Evolutionary conservation across 2,329 filamentous ascomycete genomes (phyloP).

Genomic region (Monosporascus sp.): DNA sequence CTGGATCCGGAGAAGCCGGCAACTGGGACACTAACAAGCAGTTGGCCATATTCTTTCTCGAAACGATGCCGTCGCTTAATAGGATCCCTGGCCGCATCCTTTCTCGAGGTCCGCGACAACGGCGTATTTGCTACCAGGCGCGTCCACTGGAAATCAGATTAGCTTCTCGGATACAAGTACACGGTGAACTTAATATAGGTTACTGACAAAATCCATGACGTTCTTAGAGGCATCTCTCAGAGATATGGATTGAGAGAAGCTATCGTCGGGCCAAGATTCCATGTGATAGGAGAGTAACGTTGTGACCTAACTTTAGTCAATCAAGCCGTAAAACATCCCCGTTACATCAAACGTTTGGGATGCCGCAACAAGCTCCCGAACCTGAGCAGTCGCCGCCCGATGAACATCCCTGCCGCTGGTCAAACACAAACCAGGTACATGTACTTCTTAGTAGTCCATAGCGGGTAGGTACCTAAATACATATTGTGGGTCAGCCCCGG

Average conservation of each 20-base stretch:
- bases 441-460: no score
- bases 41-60: slow-evolving; percentile 59
- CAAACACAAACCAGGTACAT: no score
- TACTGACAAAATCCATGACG: slow-evolving; percentile 54
- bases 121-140: slow-evolving; percentile 59
- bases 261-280: background rate
- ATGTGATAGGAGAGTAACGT: background rate
- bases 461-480: no score
- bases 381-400: no score
- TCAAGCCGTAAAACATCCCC: no score
- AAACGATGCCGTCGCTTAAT: slow-evolving; percentile 60
- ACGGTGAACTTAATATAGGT: background rate
- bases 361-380: no score
- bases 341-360: no score
- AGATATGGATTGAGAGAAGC: slow-evolving; percentile 5
- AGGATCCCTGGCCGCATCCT: slow-evolving; percentile 58
- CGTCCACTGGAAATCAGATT: slow-evolving; percentile 50
- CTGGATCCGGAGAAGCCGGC: background rate
- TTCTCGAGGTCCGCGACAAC: slow-evolving; percentile 51
- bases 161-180: slow-evolving; percentile 5
- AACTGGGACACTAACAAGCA: slow-evolving; percentile 43
- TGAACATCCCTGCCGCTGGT: no score
- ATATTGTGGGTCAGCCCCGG: no score
- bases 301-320: background rate
- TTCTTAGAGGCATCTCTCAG: slow-evolving; percentile 41